Base-by-base conservation (phyloP, 2,329 filamentous ascomycete species). In the Taxawa tesnikishii region DNA sequence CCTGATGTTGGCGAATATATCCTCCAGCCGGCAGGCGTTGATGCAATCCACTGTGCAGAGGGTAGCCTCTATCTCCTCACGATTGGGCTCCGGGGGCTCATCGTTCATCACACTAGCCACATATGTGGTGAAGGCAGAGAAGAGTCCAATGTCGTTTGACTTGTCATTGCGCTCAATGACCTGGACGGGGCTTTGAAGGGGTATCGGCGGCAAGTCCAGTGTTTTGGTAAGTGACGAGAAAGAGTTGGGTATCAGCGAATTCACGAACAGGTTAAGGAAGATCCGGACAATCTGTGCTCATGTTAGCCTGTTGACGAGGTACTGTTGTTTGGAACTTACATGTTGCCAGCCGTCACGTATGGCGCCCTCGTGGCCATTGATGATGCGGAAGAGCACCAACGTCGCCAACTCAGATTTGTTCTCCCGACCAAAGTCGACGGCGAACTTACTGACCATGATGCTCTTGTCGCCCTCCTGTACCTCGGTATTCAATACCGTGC, bases 101-200 rank as follows among this genome's bases (percentile, higher is more conserved):
- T 96, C 90, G 8, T 90, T 92, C 26, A 92, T 90, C 53, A 98
- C 96, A 54, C 88, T 96, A n/a, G 87, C 93, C 18, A 98, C 85
- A 49, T 96, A 98, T 4, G 83, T 93, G 1, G 88, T 92, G 47
- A 98, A 83, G 1, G 88, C 85, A 4, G 87, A 94, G 53, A 98
- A 85, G 30, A 98, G 72, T 5, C 90, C 85, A 3, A 77, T 76
- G 16, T 98, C 90, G 36, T 68, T 73, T 19, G 77, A 67, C 41
- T 83, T 81, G 26, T 81, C 69, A 35, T 78, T 85, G 35, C 88
- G 76, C 52, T 96, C 90, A 42, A 98, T 87, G 29, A 96, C 74
- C 50, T 94, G 87, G 7, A 84, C 90, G 2, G 90, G 87, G 9
- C 75, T 83, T 48, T 94, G 88, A 29, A 96, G 65, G 3, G 90